Evolutionary conservation across 371 early-diverging fungal genomes (phyloP), one percentile per base, ranked within the genome.

Genomic region (Actinomortierella ambigua): DNA sequence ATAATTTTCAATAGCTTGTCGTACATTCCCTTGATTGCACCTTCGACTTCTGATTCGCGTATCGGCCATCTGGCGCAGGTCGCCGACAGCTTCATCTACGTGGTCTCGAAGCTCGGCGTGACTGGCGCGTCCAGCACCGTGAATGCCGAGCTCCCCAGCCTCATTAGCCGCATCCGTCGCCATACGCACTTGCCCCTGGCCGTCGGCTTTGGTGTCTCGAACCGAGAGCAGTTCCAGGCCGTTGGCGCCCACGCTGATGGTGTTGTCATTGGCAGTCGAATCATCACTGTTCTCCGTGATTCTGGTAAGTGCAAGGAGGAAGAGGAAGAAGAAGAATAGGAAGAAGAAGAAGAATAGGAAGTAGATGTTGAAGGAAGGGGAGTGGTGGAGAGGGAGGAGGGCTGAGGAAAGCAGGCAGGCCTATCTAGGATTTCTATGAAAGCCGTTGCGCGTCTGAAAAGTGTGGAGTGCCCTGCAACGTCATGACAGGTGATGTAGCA

Each of bases 191-290:
- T 91, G 27, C 95, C 96, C 3, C 81, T 98, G 48, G 99, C 97
- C 17, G 96, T 98, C 39, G 99, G 99, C 39, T 98, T 98, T 77
- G 98, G 99, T 69, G 96, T 98, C 18, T 84, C 92, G 26, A 96
- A 84, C 20, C 84, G 89, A 41, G 92, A 92, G 54, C 97, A 97
- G 57, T 98, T 96, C 68, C 65, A 81, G 40, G 75, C 85, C 29
- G 95, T 98, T 18, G 96, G 91, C 14, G 70, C 81, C n/a, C 86
- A 91, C 53, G 89, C 95, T 8, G 96, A 97, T 57, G 98, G 95
- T 77, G 96, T 98, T 50, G 95, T 97, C 14, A 94, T 97, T 66
- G 97, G 98, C 52, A 93, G 93, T 59, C 90, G 89, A 69, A 85
- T 97, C 58, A 93, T 97, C 48, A 91, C 91, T 1, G 75, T 89